phyloP scores from a whole-genome alignment of 2,329 filamentous ascomycete species.

The Curvularia verruculosa region DNA sequence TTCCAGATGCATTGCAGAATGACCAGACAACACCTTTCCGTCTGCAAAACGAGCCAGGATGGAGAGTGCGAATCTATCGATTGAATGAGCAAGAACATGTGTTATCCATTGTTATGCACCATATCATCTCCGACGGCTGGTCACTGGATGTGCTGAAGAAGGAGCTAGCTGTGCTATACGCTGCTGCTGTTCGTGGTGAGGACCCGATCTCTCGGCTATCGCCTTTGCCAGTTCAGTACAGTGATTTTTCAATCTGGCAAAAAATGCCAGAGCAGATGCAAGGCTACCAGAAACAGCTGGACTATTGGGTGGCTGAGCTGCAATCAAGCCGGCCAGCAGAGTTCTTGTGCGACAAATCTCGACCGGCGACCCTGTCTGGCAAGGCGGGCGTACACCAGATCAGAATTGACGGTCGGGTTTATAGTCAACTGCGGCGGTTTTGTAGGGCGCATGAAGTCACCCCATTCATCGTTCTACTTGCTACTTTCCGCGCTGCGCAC shows the following conservation, averaged over 20 bases:
- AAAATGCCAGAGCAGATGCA: neutral
- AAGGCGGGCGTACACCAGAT: neutral
- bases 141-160: conserved; percentile 5
- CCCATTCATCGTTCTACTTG: conserved; percentile 9
- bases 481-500: conserved; percentile 14
- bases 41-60: neutral
- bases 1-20: neutral
- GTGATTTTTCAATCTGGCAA: conserved; percentile 7
- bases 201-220: neutral
- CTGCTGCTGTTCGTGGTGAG: neutral
- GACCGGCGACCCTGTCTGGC: conserved; percentile 1
- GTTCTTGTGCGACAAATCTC: conserved; percentile 3
- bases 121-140: conserved; percentile 19
- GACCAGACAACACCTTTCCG: conserved; percentile 6
- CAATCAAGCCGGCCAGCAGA: conserved; percentile 4
- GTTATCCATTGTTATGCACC: conserved; percentile 16
- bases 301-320: neutral
- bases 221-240: conserved; percentile 1
- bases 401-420: neutral
- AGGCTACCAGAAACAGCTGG: neutral
- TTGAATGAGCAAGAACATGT: neutral
- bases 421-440: neutral
- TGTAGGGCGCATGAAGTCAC: neutral
- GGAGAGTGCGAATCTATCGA: conserved; percentile 1
- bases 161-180: conserved; percentile 1